Conservation (phyloP, 495 filamentous ascomycete species). For the Trichoderma gamsii region DNA sequence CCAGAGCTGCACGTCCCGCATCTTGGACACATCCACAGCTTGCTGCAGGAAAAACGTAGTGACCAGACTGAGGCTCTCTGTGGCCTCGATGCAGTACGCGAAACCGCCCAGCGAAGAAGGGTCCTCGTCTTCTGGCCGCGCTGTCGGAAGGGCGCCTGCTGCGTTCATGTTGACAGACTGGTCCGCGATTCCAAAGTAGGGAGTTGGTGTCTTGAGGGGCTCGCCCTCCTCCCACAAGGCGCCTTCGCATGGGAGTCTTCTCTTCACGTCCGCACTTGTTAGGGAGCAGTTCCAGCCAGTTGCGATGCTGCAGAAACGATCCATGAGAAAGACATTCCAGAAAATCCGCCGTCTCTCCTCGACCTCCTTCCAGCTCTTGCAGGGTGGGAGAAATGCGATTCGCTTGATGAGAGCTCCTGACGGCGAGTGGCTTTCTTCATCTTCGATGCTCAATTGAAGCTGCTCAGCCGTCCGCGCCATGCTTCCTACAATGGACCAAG, state of each 20-base stretch:
- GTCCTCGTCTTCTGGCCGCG: background rate
- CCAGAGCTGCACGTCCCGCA: conserved; percentile 33
- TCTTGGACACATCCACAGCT: conserved; percentile 27
- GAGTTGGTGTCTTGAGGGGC: conserved; percentile 27
- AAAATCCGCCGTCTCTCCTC: conserved; percentile 36
- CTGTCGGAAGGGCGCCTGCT: background rate
- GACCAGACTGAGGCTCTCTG: conserved; percentile 35
- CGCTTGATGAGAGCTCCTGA: conserved; percentile 21
- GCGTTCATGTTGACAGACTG: conserved; percentile 29
- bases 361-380: conserved; percentile 31
- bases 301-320: conserved; percentile 31
- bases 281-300: conserved; percentile 37
- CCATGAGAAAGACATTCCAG: conserved; percentile 38
- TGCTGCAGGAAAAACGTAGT: conserved; percentile 38
- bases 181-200: conserved; percentile 40
- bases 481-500: conserved; percentile 34
- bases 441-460: conserved; percentile 32
- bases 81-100: conserved; percentile 41
- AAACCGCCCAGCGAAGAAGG: conserved; percentile 28
- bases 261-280: conserved; percentile 34
- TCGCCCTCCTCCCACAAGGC: conserved; percentile 28
- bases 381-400: conserved; percentile 20
- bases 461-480: conserved; percentile 36
- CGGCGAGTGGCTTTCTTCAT: conserved; percentile 22
- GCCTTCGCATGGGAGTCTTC: conserved; percentile 36